These are phyloP conservation scores for Leonotis leonurus DNA, from an alignment of 257 asterid genomes.

Conservation along the genomic window DNA sequence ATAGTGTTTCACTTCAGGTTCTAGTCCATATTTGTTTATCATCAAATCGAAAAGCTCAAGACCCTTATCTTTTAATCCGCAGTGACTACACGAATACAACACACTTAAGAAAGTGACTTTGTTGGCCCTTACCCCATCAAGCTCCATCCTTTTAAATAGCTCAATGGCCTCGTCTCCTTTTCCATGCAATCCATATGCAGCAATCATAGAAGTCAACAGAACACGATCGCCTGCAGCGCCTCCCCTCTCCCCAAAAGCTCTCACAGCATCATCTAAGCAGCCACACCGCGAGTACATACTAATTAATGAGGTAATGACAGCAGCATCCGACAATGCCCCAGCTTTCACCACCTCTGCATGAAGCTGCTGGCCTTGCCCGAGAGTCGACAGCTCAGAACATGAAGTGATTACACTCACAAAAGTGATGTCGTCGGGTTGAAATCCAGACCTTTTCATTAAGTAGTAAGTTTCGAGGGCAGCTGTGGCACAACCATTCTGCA, in stretches of 20 bases:
- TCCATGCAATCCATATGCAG: slow-evolving; percentile 93
- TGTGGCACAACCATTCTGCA: slow-evolving; percentile 59
- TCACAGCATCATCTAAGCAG: slow-evolving; percentile 66
- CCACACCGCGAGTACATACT: slow-evolving; percentile 92
- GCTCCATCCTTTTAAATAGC: slow-evolving; percentile 54
- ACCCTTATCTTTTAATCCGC: slow-evolving; percentile 73
- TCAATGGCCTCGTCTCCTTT: slow-evolving; percentile 64
- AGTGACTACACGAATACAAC: slow-evolving; percentile 84
- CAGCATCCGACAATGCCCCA: slow-evolving; percentile 45
- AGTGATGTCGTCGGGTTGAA: slow-evolving; percentile 72
- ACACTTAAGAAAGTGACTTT: slow-evolving; percentile 74
- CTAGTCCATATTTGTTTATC: slow-evolving; percentile 37
- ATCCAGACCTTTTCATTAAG: slow-evolving; percentile 46
- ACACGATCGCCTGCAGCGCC: slow-evolving; percentile 48
- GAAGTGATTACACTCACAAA: slow-evolving; percentile 69
- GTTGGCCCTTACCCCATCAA: slow-evolving; percentile 42
- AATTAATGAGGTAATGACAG: slow-evolving; percentile 64
- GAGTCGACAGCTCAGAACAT: slow-evolving; percentile 71
- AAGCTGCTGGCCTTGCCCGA: slow-evolving; percentile 88
- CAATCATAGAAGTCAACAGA: slow-evolving; percentile 71
- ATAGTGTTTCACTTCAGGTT: slow-evolving; percentile 75
- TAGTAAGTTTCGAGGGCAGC: slow-evolving; percentile 58
- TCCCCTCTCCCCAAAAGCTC: slow-evolving; percentile 46
- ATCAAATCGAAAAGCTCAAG: slow-evolving; percentile 53
- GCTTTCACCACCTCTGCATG: slow-evolving; percentile 71